Evolutionary conservation across 805 yeast genomes (phyloP), one percentile per base, ranked within the genome.

Genomic region (Citeromyces matritensis): DNA sequence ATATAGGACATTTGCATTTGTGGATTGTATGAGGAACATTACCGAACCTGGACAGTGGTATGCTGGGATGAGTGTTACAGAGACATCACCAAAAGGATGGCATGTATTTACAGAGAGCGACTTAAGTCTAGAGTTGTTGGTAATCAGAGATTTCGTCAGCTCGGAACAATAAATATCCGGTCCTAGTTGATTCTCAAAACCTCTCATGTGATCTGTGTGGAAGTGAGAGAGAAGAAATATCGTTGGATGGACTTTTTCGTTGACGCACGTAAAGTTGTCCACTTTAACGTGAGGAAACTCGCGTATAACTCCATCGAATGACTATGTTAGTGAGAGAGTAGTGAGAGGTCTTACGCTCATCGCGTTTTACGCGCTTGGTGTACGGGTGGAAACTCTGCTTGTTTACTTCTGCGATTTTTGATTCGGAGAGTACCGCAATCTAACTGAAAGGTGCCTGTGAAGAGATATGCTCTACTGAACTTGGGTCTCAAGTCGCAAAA

Each of bases 11-110:
- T 68, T 44, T 7, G 36, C 35, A 9, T 31, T 26, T 1, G 32
- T 27, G 10, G 47, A 47, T 36, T 65, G 65, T 2, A 73, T 35
- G 19, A 73, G 53, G 35, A 66, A 63, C 73, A 72, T 67, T 2
- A 58, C 55, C 3, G 75, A 57, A 3, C 79, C 80, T 9, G 75
- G 69, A 41, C 80, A 73, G 39, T 73, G 81, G 41, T 70, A 59
- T 1, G 73, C 60, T 5, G 60, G 60, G 3, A 73, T 52, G 17
- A 64, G 41, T 1, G 70, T 61, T 2, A 71, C 46, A 5, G 21
- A 17, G 33, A 42, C 5, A 69, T 31, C 1, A 21, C 15, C 2
- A 32, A 27, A 5, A 30, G 40, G 24, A 37, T 43, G 13, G 41
- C 37, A 5, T 33, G 37, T 10, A 51, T 35, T 26, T 24, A 12